phyloP scores from a whole-genome alignment of 768 basidiomycete genomes.

The Boletus pseudo-olivaceus region DNA sequence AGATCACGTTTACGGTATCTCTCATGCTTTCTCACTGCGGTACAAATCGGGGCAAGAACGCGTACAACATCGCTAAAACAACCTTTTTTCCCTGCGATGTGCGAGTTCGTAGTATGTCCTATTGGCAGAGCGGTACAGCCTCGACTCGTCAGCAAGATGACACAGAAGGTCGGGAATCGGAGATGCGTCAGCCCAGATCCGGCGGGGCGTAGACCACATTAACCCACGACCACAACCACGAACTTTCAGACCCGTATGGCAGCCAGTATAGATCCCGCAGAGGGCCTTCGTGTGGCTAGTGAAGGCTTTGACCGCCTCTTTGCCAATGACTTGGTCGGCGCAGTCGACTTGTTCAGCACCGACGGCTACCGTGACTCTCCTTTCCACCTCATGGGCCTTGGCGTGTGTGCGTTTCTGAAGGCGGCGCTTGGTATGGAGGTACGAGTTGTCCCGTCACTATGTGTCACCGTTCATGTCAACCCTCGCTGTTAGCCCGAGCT shows the following conservation, averaged over 20 bases:
- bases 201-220: neutral
- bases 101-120: no score
- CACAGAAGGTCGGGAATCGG: slow-evolving; percentile 12
- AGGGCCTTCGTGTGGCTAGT: slow-evolving; percentile 34
- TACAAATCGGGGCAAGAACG: no score
- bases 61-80: no score
- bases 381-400: slow-evolving; percentile 70
- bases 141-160: neutral
- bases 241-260: neutral
- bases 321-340: slow-evolving; percentile 57
- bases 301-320: slow-evolving; percentile 70
- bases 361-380: slow-evolving; percentile 44
- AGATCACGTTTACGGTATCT: no score
- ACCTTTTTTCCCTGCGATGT: no score
- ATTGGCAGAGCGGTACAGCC: no score
- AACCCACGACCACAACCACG: slow-evolving; percentile 2
- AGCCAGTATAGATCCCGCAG: slow-evolving; percentile 21
- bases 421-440: slow-evolving; percentile 84
- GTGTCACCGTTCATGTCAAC: neutral
- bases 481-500: slow-evolving; percentile 42
- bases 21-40: no score
- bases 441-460: neutral
- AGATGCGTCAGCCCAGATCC: neutral
- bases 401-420: slow-evolving; percentile 70
- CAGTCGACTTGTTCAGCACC: slow-evolving; percentile 45